These are phyloP conservation scores for Aureobasidium sp. DNA, from an alignment of 2,329 filamentous ascomycete species.

Conservation along the genomic window DNA sequence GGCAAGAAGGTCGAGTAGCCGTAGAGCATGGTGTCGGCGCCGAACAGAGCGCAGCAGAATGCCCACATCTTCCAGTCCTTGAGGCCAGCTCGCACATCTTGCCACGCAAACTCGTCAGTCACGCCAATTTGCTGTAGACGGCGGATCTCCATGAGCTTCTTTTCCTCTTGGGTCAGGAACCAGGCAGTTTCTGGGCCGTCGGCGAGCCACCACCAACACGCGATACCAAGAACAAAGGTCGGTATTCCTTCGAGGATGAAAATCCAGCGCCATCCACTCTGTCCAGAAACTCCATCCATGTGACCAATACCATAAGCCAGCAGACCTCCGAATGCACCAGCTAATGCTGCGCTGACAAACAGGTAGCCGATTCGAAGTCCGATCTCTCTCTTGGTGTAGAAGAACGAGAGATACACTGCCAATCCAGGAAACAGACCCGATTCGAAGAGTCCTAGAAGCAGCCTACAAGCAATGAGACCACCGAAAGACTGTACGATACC, in stretches of 20 bases:
- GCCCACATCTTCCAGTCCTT: constrained; percentile 54
- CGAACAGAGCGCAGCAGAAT: constrained; percentile 51
- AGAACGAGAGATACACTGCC: constrained; percentile 59
- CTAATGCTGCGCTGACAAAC: constrained; percentile 61
- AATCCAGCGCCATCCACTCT: constrained; percentile 64
- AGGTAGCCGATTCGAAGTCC: constrained; percentile 65
- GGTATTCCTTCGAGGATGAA: constrained; percentile 49
- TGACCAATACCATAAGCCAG: constrained; percentile 65
- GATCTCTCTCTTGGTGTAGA: constrained; percentile 68
- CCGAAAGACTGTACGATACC: constrained; percentile 59
- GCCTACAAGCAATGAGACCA: constrained; percentile 55
- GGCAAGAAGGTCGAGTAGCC: constrained; percentile 71
- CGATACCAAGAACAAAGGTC: constrained; percentile 46
- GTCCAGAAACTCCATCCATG: constrained; percentile 58
- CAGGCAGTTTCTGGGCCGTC: constrained; percentile 57
- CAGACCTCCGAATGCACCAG: constrained; percentile 63
- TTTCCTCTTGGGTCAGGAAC: constrained; percentile 52
- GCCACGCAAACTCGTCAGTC: constrained; percentile 42
- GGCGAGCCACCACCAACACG: constrained; percentile 49
- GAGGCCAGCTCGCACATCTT: constrained; percentile 58
- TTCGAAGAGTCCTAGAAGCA: constrained; percentile 61
- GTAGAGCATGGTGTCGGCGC: constrained; percentile 66
- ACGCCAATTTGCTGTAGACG: constrained; percentile 23
- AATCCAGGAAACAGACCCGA: constrained; percentile 63
- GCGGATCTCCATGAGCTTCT: constrained; percentile 38